Conservation (phyloP, 306 rosid genomes). For the Vigna trinervia region DNA sequence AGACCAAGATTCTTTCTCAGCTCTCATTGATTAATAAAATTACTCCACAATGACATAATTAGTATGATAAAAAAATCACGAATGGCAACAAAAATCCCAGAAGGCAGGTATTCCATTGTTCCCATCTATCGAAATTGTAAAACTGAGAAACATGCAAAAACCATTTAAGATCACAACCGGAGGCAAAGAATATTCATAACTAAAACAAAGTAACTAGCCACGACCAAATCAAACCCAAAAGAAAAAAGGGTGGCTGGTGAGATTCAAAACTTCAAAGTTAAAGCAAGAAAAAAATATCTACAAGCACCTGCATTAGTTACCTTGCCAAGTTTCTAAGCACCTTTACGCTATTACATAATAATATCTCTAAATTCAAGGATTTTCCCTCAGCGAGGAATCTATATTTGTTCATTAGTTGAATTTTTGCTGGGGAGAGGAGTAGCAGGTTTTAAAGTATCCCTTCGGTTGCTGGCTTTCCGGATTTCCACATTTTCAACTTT, state of each 20-base stretch:
- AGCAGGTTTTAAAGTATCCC: background rate
- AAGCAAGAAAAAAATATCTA: background rate
- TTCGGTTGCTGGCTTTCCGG: background rate
- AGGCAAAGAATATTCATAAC: background rate
- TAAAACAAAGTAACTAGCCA: background rate
- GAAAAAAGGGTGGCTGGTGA: background rate
- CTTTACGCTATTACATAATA: slow-evolving; percentile 7
- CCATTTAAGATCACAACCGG: background rate
- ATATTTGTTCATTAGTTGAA: background rate
- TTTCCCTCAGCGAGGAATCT: background rate
- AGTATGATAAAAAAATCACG: background rate
- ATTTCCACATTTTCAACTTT: background rate
- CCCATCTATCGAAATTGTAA: background rate
- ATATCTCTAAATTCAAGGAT: background rate
- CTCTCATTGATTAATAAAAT: background rate
- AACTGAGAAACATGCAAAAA: background rate
- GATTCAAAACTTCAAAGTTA: slow-evolving; percentile 9
- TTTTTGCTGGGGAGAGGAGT: slow-evolving; percentile 1
- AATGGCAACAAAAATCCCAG: background rate
- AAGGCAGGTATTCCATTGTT: background rate
- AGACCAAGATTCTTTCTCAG: background rate
- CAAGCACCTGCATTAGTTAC: slow-evolving; percentile 11
- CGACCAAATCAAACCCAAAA: background rate
- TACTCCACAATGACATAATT: background rate
- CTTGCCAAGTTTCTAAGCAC: slow-evolving; percentile 2